Evolutionary conservation across 441 rosid species (phyloP), one percentile per base, ranked within the genome.

Genomic region (California macrophylla): DNA sequence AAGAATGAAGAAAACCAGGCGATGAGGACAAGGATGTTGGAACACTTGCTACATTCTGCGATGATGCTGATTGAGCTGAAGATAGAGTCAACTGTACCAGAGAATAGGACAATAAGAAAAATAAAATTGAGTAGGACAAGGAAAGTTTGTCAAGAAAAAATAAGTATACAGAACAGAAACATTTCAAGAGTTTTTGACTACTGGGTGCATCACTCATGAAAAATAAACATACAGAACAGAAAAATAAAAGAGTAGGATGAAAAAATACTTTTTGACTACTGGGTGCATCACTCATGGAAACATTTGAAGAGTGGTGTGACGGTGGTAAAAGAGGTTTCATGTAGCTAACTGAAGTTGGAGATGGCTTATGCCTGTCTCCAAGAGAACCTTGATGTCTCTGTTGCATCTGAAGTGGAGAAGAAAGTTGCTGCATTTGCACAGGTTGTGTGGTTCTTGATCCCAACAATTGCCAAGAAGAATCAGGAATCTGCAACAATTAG

Each of bases 1-100:
- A 34, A 42, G 95, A 82, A 71, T 92, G 96, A 74, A 74, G 75
- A 78, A 88, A 83, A 79, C 92, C 89, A 68, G 88, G 81, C 32
- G 91, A 81, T 40, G 85, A 69, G 66, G 91, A 80, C 54, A 85
- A 72, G 75, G 89, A 21, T 56, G 85, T 68, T 16, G 86, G 56
- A 72, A 83, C 72, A 76, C 60, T 75, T 67, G 71, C 69, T 6
- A 74, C 73, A 80, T 26, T 85, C 84, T 88, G 97, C 42, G 67
- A 23, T 72, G 38, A 24, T 24, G 38, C 60, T 24, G 56, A 32
- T 69, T 69, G 72, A n/a, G 23, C 25, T 23, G 72, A 32, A 64
- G 45, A 30, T 64, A 60, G 47, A 77, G 71, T 21, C 77, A 77
- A 65, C 82, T 18, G 69, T 71, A 42, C 80, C 69, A 36, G 87